Evolutionary conservation across 768 basidiomycete species (phyloP), one percentile per base, ranked within the genome.

Genomic region (Amanita subjunquillea): DNA sequence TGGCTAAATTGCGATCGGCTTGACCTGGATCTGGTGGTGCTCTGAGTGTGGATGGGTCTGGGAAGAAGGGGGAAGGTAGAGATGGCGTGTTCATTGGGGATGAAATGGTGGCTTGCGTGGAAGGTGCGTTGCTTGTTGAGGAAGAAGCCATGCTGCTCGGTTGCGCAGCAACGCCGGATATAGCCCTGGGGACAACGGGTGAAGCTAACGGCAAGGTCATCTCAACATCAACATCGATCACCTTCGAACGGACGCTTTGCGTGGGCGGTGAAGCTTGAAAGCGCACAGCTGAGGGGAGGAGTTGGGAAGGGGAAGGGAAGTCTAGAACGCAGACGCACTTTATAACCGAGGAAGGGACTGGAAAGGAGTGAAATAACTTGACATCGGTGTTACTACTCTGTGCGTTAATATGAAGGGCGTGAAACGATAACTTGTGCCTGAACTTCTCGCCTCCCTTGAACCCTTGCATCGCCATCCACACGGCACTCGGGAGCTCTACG

Each of bases 1-100:
- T 67, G 12, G 62, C 57, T 22, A 66, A 39, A 48, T 54, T 39
- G 25, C 55, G 53, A 27, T 23, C 51, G 55, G 20, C 38, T 39
- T 36, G 38, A 7, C 27, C 36, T 27, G n/a, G 55, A 48, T n/a
- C n/a, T 20, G 51, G 13, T 6, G 51, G 43, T 6, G 43, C 32
- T 52, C 29, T 58, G 12, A 58, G 52, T 3, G 55, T 53, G 27
- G 48, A 60, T 7, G 65, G 65, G 39, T 65, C 62, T 7, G 61
- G 61, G 43, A 65, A 66, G 27, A 62, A 63, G 5, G 66, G 63
- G 6, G 55, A 54, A 10, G 54, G 48, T 7, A 48, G 54, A 4
- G 50, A 8, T 6, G 38, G 20, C 3, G 39, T 22, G n/a, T 5
- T 12, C 20, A 20, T 36, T 6, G 34, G 27, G 32, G 32, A 37